Evolutionary conservation across 1,284 basidiomycete genomes (phyloP), one percentile per base, ranked within the genome.

Genomic region (Cerrena zonata): DNA sequence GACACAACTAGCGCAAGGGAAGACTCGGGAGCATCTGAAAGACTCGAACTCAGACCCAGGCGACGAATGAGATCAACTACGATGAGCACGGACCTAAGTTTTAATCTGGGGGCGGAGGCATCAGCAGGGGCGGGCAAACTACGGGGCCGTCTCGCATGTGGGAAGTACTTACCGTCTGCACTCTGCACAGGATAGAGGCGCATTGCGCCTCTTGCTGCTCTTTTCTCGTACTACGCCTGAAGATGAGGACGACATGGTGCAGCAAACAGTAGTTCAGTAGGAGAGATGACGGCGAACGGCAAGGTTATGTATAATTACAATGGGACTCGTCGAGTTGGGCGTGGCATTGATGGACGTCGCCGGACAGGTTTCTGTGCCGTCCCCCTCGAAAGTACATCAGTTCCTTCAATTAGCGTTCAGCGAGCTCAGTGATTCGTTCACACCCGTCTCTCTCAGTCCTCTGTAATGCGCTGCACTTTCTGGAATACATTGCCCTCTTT

Each of bases 1-100:
- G 34, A 80, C 79, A 58, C 82, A 84, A 58, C 81, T 82, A 40
- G 78, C 78, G 57, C 80, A 83, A 47, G 81, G 81, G 67, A 84
- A 84, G 47, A 76, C 70, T 53, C 82, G 77, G 57, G 76, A 80
- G 56, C 81, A 84, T 62, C 80, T 83, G 55, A 5, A 53, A 38
- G 34, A 52, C 49, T 51, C 46, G 52, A 39, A 53, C 39, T 34
- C 5, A 34, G 34, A 44, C 13, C 12, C 10, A 24, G 5, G 12
- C 18, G 42, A 34, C 15, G 15, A 7, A 7, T 15, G 15, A 34
- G 30, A 34, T 34, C 30, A 34, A 34, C 7, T 53, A 54, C 55
- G 49, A 51, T 49, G 48, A 59, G 54, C 46, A 67, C 73, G 57
- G 63, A 82, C 82, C 80, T 81, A 56, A 84, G 73, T 64, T 85